Base-by-base conservation (phyloP, 129 eudicot genomes). In the Tagetes erecta region DNA sequence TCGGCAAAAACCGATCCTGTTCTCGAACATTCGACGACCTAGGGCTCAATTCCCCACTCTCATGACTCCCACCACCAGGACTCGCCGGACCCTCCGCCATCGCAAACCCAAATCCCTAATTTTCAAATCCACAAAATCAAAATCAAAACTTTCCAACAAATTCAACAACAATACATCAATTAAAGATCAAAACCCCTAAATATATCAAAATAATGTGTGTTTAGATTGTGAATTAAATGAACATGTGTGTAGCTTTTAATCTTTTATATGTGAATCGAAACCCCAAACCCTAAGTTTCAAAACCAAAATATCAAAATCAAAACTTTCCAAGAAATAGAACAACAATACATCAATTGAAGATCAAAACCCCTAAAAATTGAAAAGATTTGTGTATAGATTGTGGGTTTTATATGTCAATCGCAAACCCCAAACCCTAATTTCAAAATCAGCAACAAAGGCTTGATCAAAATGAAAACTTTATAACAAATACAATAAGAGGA, bases 1-100 rank as follows among this genome's bases (percentile, higher is more conserved):
- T 88, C 6, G 97, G 97, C 12, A 91, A 62, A 53, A 78, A 91
- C 88, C 95, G 81, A 34, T 91, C 97, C 80, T 91, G 97, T 72
- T 91, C 97, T 8, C 97, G 84, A 30, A 82, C 88, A 20, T 79
- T 78, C 0, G 74, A 46, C 33, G 91, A 87, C 55, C 85, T 70
- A 1, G 95, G 90, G 77, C 97, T 91, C 79, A 72, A 84, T 5
- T 88, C 95, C 33, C 92, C 92, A 46, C 88, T 81, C 71, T 88
- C 95, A 13, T 69, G 85, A 67, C 96, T 90, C 44, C 91, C 89
- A 56, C 86, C 84, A 42, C 82, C 87, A 1, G 95, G 95, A 76
- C 97, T 88, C 62, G 50, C 77, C 42, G 85, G 82, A 41, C 58
- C 88, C 2, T 91, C 94, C 70, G 85, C 94, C 94, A 91, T 91